Evolutionary conservation across 495 filamentous ascomycete genomes (phyloP).

Genomic region (Parathielavia appendiculata): DNA sequence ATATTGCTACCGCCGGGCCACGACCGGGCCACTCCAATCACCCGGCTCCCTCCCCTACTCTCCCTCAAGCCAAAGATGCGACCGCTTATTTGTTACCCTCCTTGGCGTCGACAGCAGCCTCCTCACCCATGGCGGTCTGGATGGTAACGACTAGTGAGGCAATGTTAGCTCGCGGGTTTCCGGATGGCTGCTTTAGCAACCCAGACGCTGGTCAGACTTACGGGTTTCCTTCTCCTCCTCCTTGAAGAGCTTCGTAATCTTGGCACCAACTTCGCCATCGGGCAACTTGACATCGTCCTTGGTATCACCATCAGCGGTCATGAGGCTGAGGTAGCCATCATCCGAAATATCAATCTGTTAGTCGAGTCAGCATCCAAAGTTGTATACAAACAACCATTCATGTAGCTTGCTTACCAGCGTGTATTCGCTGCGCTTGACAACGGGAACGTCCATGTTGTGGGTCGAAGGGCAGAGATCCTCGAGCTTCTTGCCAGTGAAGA

Average conservation of each 20-base stretch:
- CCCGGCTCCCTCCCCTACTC: constrained; percentile 4
- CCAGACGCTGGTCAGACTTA: constrained; percentile 48
- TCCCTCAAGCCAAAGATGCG: not conserved
- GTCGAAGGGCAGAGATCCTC: constrained; percentile 99
- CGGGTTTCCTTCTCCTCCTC: constrained; percentile 66
- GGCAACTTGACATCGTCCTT: constrained; percentile 96
- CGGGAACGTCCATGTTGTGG: constrained; percentile 99
- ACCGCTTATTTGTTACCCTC: constrained; percentile 57
- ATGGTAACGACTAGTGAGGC: constrained; percentile 68
- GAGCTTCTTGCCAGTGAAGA: constrained; percentile 99
- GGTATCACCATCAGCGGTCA: constrained; percentile 69
- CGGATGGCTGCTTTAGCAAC: not conserved
- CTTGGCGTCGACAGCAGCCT: constrained; percentile 88
- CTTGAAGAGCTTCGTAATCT: constrained; percentile 68
- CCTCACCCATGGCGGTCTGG: constrained; percentile 92
- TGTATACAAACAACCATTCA: not conserved
- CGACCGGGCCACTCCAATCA: constrained; percentile 17
- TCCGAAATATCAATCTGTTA: constrained; percentile 77
- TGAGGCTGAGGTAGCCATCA: constrained; percentile 86
- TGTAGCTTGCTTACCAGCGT: constrained; percentile 65
- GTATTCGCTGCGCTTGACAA: constrained; percentile 84
- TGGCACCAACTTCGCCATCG: constrained; percentile 78
- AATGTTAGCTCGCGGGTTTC: constrained; percentile 21
- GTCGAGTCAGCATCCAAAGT: constrained; percentile 5
- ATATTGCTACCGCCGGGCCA: constrained; percentile 17